Base-by-base conservation (phyloP, 2,329 filamentous ascomycete species). In the Hypocreales sp. region DNA sequence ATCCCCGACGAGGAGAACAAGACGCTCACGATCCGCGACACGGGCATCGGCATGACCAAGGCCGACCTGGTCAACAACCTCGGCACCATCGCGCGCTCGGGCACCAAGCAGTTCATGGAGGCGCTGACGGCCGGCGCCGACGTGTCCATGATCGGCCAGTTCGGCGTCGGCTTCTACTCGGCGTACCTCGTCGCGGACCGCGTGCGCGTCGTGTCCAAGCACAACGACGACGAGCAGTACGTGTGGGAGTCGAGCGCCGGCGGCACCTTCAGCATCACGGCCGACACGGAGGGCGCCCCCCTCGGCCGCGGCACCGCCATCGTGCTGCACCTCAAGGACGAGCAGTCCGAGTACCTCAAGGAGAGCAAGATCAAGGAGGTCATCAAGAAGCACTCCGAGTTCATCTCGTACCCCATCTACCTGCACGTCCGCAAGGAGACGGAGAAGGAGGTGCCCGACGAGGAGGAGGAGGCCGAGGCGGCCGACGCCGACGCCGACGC, bases 371-470 rank as follows among this genome's bases (percentile, higher is more conserved):
- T 98, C 72, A 98, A 98, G 81, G 90, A 98, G 72, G 87, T 98
- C 42, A 86, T 98, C 72, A 95, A 95, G 84, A 98, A 98, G 82
- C 90, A 98, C 80, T 95, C 90, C 55, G 90, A 98, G 70, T 98
- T 98, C 74, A 98, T 98, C 70, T 95, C 90, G 27, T 98, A 98
- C 74, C 90, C 90, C 54, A 98, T 98, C 79, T 98, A 94, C 74
- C 87, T 98, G 44, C 90, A 98, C 68, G 86, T 98, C 53, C 64
- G 80, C 59, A 98, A 98, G 80, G 90, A 98, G 81, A 86, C 78
- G 41, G 90, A 98, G 81, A 94, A 72, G 50, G 90, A 98, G 71
- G 84, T 95, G 39, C 87, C 87, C 39, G 90, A 95, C 55, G 87
- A 95, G 70, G 84, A 92, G 28, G 81, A 73, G 25, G 82, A 86